Percentiles rank a stretch among this genome's conserved stretches.
Conservation (phyloP, 2,329 filamentous ascomycete genomes). For the Ophiocordyceps robertsii region DNA sequence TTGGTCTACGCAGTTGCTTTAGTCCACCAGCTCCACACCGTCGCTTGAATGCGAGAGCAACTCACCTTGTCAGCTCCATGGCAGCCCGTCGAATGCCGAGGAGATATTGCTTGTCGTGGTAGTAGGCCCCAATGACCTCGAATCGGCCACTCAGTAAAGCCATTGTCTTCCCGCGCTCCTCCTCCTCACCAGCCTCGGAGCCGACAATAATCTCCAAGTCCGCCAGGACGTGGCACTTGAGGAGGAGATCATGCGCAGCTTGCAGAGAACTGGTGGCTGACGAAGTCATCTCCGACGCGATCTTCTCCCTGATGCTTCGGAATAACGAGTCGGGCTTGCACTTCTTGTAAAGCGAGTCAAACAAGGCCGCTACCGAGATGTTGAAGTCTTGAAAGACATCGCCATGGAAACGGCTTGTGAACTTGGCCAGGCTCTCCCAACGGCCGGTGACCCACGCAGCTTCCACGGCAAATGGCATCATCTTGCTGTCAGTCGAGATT, state of each 20-base stretch:
- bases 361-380: slow-evolving; percentile 52
- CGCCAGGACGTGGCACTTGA: slow-evolving; percentile 75
- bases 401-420: slow-evolving; percentile 42
- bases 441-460: slow-evolving; percentile 82
- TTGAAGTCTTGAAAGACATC: slow-evolving; percentile 55
- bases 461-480: slow-evolving; percentile 77
- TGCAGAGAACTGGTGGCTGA: slow-evolving; percentile 71
- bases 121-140: slow-evolving; percentile 78
- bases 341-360: slow-evolving; percentile 46
- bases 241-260: slow-evolving; percentile 69
- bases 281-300: slow-evolving; percentile 61
- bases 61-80: slow-evolving; percentile 65
- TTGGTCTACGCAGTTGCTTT: slow-evolving; percentile 22
- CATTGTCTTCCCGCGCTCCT: slow-evolving; percentile 19
- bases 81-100: slow-evolving; percentile 74
- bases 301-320: slow-evolving; percentile 50
- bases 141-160: slow-evolving; percentile 54
- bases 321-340: slow-evolving; percentile 44
- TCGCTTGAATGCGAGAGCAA: slow-evolving; percentile 2
- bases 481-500: slow-evolving; percentile 38
- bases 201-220: slow-evolving; percentile 70
- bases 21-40: neutral
- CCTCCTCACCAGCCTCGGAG: slow-evolving; percentile 26
- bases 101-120: slow-evolving; percentile 86
- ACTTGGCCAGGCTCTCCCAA: slow-evolving; percentile 62